Conservation (phyloP, 345 rosid genomes). For the Gossypium rotundifolium region DNA sequence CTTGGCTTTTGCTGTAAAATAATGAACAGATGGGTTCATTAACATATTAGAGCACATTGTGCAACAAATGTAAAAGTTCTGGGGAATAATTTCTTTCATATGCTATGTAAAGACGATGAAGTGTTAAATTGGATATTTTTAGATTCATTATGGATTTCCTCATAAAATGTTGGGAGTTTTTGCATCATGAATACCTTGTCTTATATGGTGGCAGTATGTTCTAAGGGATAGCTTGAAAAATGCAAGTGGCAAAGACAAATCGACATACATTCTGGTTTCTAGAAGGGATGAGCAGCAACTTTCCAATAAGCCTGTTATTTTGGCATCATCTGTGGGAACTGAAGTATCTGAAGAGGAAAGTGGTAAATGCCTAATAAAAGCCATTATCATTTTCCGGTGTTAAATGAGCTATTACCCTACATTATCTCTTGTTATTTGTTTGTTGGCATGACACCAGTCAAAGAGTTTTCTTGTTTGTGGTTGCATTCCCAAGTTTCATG, state of each 20-base stretch:
- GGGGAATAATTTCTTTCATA: neutral
- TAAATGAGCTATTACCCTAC: neutral
- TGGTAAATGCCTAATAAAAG: constrained; percentile 27
- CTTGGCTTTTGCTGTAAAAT: neutral
- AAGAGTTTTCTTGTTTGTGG: neutral
- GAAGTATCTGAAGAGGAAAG: constrained; percentile 39
- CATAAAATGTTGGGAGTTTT: neutral
- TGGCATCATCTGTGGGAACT: constrained; percentile 30
- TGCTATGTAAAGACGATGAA: neutral
- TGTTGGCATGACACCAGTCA: neutral
- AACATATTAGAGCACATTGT: neutral
- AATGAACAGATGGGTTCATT: neutral
- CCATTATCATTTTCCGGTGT: neutral
- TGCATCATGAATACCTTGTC: constrained; percentile 6
- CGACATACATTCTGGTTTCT: constrained; percentile 33
- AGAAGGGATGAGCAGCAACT: constrained; percentile 41
- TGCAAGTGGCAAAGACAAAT: constrained; percentile 41
- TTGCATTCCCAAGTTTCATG: constrained; percentile 1
- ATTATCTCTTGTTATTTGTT: neutral
- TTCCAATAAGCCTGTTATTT: constrained; percentile 35
- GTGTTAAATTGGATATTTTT: neutral
- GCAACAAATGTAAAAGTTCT: neutral
- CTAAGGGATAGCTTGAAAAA: constrained; percentile 38
- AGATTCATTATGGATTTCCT: neutral
- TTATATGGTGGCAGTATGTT: constrained; percentile 46